Evolutionary conservation across 768 basidiomycete species (phyloP).

Genomic region (Panus rudis): DNA sequence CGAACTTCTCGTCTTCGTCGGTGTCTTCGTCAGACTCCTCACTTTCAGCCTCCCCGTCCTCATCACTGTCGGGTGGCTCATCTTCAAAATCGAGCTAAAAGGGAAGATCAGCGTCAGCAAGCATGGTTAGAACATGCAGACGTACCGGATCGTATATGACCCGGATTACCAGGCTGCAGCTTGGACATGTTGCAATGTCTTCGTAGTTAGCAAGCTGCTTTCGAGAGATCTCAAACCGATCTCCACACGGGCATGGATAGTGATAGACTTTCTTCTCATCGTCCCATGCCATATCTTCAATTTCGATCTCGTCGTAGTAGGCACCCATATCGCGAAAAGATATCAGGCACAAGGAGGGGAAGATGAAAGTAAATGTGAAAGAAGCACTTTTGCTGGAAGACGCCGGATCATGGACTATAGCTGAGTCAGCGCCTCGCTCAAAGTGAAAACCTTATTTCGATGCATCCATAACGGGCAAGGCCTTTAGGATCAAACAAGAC

Average conservation of each 20-base stretch:
- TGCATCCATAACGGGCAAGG: no score
- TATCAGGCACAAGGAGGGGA: neutral
- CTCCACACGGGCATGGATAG: slow-evolving; percentile 97
- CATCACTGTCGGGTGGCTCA: slow-evolving; percentile 38
- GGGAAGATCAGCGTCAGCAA: neutral
- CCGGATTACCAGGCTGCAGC: slow-evolving; percentile 88
- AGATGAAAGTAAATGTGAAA: neutral
- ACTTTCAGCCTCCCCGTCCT: slow-evolving; percentile 31
- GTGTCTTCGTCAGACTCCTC: slow-evolving; percentile 16
- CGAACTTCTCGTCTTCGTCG: slow-evolving; percentile 35
- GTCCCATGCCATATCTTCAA: slow-evolving; percentile 96
- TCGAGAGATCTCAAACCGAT: slow-evolving; percentile 92
- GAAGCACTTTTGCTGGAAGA: neutral
- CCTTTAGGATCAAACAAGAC: no score
- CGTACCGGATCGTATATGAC: slow-evolving; percentile 93
- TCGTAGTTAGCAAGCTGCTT: slow-evolving; percentile 82
- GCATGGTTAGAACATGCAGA: slow-evolving; percentile 13
- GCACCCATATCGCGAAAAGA: slow-evolving; percentile 51
- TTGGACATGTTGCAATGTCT: slow-evolving; percentile 93
- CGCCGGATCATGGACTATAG: no score
- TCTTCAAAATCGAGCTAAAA: slow-evolving; percentile 79
- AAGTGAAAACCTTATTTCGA: no score
- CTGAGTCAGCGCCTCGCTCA: no score
- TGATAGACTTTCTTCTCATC: slow-evolving; percentile 76
- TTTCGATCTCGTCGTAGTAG: slow-evolving; percentile 96